Evolutionary conservation across 2,329 filamentous ascomycete genomes (phyloP), one percentile per base, ranked within the genome.

Genomic region (Claviceps lovelessii): DNA sequence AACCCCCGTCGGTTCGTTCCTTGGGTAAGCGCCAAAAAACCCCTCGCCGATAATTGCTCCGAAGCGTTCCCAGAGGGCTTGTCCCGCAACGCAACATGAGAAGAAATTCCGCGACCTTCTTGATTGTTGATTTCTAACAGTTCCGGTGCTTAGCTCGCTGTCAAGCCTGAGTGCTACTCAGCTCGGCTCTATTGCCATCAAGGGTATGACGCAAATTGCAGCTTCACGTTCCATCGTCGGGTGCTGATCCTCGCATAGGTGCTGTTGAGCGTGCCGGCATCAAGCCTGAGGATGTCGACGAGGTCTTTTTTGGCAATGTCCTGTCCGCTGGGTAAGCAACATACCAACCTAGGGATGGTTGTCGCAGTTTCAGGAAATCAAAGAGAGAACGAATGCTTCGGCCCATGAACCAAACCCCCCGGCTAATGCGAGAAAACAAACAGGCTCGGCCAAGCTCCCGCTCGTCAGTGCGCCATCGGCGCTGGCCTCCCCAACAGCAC

Each of bases 251-350:
- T 50, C 17, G 55, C 37, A 17, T 55, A 85, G 81, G 78, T 65
- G 91, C 91, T 58, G 81, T 98, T 61, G 86, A 90, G 73, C 86
- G 89, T 65, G 88, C 86, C 49, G 84, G 93, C 55, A 83, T 98
- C 74, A 90, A 94, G 75, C 79, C 89, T 54, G 83, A 90, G 65
- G 83, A 95, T 69, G 88, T 98, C 56, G 84, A 98, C 69, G 93
- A 98, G 72, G 89, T 98, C 68, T 94, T 93, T 78, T 94, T 96
- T 68, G 93, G 93, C 72, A 98, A 98, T 77, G 93, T 98, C 62
- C 81, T 98, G 65, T 95, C 90, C 57, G 93, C 91, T 70, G 90
- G 91, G 90, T 95, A 79, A 64, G 78, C 0, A 17, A 19, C 5
- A 5, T 4, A 8, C n/a, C 17, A 2, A 9, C 23, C 23, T 23